Evolutionary conservation across 2,329 filamentous ascomycete genomes (phyloP).

Genomic region (Pseudopithomyces maydicus): DNA sequence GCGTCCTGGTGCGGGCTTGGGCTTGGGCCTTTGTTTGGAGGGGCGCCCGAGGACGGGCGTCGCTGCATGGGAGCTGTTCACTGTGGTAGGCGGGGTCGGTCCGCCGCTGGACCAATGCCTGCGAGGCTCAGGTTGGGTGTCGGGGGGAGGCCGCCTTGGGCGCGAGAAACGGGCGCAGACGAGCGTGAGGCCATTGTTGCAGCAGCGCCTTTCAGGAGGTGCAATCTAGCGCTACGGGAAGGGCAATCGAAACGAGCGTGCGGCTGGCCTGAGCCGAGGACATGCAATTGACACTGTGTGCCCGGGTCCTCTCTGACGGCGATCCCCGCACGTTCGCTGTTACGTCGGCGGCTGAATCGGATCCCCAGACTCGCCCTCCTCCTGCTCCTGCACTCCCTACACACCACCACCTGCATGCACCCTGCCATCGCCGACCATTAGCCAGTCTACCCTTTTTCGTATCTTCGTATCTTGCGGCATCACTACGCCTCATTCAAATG

Average conservation of each 20-base stretch:
- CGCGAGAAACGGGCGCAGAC: background rate
- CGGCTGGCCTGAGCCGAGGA: background rate
- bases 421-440: too few relatives aligned
- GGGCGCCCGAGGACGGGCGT: constrained; percentile 12
- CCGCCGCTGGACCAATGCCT: background rate
- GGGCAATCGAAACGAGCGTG: constrained; percentile 17
- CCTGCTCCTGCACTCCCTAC: background rate
- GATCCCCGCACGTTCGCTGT: constrained; percentile 3
- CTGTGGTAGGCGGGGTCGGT: constrained; percentile 18
- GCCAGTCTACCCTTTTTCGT: too few relatives aligned
- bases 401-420: background rate
- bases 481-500: too few relatives aligned
- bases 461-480: too few relatives aligned
- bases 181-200: background rate
- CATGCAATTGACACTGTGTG: constrained; percentile 4
- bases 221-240: constrained; percentile 14
- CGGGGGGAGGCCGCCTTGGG: background rate
- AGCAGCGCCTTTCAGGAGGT: background rate
- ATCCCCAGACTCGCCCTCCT: background rate
- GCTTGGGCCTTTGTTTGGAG: constrained; percentile 14
- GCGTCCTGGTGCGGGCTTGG: constrained; percentile 7
- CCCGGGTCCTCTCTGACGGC: background rate
- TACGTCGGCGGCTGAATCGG: constrained; percentile 19
- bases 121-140: background rate
- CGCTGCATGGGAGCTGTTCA: constrained; percentile 10